Evolutionary conservation across 495 filamentous ascomycete genomes (phyloP).

Genomic region (Penicillium malachiteum): DNA sequence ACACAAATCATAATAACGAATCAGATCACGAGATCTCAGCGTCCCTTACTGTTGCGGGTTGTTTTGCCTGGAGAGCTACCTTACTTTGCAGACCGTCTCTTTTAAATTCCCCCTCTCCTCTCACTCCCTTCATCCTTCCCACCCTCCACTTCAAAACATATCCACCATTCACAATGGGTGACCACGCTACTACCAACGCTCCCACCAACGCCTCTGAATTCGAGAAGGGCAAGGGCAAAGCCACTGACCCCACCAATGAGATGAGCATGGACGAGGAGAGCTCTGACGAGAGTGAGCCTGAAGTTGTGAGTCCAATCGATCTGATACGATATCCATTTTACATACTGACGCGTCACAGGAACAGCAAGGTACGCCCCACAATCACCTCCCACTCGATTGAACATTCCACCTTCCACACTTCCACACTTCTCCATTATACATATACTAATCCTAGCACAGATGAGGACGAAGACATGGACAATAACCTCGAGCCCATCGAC

Average conservation of each 20-base stretch:
- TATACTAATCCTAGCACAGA: conserved; percentile 21
- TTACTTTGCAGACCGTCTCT: conserved; percentile 30
- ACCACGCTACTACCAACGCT: conserved; percentile 34
- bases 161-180: conserved; percentile 36
- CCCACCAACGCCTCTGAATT: conserved; percentile 37
- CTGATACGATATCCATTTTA: too few species aligned
- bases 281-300: conserved; percentile 63
- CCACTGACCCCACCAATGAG: conserved; percentile 53
- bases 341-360: conserved; percentile 18
- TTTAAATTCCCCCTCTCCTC: conserved; percentile 12
- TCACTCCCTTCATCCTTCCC: conserved; percentile 5
- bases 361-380: conserved; percentile 32
- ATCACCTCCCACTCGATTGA: not conserved
- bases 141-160: conserved; percentile 6
- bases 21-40: conserved; percentile 20
- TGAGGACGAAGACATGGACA: conserved; percentile 73
- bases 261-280: conserved; percentile 68
- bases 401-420: not conserved
- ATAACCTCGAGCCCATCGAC: conserved; percentile 89
- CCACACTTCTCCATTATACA: too few species aligned
- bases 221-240: conserved; percentile 62
- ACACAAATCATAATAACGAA: conserved; percentile 15
- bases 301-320: conserved; percentile 51
- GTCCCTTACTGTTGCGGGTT: conserved; percentile 32
- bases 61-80: conserved; percentile 28